A percentile compares a stretch with the other conserved stretches of the same genome.
phyloP scores from a whole-genome alignment of 768 basidiomycete species.

The Phlebiopsis flavidoalba region DNA sequence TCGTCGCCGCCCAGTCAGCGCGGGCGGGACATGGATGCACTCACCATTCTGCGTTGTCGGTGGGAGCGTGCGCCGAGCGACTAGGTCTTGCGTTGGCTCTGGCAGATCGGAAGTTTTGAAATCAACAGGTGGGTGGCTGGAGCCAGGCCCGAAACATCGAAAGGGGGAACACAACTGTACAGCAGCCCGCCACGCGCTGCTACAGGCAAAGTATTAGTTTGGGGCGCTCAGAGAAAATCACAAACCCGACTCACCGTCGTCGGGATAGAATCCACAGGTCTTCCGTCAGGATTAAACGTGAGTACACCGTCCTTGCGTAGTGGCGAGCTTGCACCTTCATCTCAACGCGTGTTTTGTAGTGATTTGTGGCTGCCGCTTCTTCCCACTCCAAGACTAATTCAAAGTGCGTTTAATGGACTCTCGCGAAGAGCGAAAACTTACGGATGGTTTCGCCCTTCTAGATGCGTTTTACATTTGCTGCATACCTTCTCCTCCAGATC shows the following conservation, averaged over 20 bases:
- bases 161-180: slow-evolving; percentile 53
- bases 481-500: slow-evolving; percentile 93
- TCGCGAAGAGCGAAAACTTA: neutral
- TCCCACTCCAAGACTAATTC: slow-evolving; percentile 25
- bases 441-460: slow-evolving; percentile 23
- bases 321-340: neutral
- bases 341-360: slow-evolving; percentile 34
- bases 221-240: slow-evolving; percentile 10
- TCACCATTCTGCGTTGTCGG: slow-evolving; percentile 28
- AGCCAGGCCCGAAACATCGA: too few species aligned
- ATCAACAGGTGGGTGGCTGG: slow-evolving; percentile 16
- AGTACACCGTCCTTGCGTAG: slow-evolving; percentile 6
- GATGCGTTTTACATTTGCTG: slow-evolving; percentile 94
- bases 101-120: slow-evolving; percentile 16
- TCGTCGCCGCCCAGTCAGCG: neutral
- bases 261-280: slow-evolving; percentile 94
- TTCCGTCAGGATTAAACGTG: slow-evolving; percentile 91
- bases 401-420: slow-evolving; percentile 35
- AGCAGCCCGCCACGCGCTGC: slow-evolving; percentile 33
- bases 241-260: slow-evolving; percentile 35
- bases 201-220: slow-evolving; percentile 4
- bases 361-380: slow-evolving; percentile 88
- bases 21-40: slow-evolving; percentile 10
- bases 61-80: slow-evolving; percentile 10
- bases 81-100: slow-evolving; percentile 6